Conservation (phyloP, 768 basidiomycete genomes). For the Phaeolepiota aurea region DNA sequence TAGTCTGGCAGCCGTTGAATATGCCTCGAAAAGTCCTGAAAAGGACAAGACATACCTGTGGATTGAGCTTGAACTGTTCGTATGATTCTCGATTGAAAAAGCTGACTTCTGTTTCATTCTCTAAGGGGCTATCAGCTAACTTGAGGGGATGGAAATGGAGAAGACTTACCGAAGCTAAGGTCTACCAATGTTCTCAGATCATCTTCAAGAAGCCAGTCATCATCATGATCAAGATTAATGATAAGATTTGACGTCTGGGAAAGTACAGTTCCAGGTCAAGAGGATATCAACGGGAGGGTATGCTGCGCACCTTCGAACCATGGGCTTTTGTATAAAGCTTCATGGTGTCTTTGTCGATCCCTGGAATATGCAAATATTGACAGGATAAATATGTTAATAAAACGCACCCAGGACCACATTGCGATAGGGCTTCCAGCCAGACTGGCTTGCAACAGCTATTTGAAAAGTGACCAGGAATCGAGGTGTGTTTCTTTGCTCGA, state of each 20-base stretch:
- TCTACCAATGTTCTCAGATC: conserved; percentile 57
- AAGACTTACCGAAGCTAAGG: conserved; percentile 73
- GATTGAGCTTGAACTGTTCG: conserved; percentile 74
- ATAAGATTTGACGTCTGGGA: conserved; percentile 90
- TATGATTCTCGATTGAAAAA: conserved; percentile 80
- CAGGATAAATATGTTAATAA: not conserved
- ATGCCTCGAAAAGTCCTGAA: not conserved
- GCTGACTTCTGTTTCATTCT: conserved; percentile 94
- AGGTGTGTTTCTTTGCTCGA: too few species aligned
- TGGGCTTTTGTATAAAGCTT: conserved; percentile 95
- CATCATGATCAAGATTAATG: conserved; percentile 96
- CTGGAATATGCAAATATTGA: conserved; percentile 1
- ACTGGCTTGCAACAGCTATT: conserved; percentile 68
- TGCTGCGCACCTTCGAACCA: conserved; percentile 72
- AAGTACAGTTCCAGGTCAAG: conserved; percentile 1
- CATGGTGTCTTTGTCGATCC: conserved; percentile 60
- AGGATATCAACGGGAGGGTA: too few species aligned
- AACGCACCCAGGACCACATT: conserved; percentile 57
- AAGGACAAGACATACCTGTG: conserved; percentile 45
- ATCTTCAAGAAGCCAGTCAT: conserved; percentile 80
- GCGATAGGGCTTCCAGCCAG: conserved; percentile 87
- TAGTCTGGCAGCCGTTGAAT: conserved; percentile 24
- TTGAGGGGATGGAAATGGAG: too few species aligned
- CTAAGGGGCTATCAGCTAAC: too few species aligned
- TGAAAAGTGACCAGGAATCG: too few species aligned